Evolutionary conservation across 768 basidiomycete genomes (phyloP).

Genomic region (Megacollybia marginata): DNA sequence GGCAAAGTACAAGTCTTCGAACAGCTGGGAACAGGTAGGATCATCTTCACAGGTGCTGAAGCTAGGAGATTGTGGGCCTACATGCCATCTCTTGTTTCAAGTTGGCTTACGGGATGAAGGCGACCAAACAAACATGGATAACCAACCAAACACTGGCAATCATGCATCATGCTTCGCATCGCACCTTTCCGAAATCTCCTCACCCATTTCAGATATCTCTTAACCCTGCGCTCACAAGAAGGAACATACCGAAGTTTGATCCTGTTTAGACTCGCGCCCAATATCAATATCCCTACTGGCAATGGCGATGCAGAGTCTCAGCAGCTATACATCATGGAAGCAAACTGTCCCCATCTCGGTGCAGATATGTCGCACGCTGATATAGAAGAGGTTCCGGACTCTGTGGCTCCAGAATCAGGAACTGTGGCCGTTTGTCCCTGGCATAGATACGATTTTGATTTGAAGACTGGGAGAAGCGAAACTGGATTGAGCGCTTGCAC

Average conservation of each 20-base stretch:
- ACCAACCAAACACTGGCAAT: too few species aligned
- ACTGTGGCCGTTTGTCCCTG: constrained; percentile 69
- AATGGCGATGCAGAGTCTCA: constrained; percentile 7
- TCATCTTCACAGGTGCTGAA: too few species aligned
- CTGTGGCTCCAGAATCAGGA: constrained; percentile 30
- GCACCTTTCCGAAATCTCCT: constrained; percentile 34
- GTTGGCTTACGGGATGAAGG: too few species aligned
- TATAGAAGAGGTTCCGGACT: constrained; percentile 48
- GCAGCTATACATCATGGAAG: constrained; percentile 75
- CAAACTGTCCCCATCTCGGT: constrained; percentile 73
- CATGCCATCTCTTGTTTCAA: too few species aligned
- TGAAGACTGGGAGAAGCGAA: constrained; percentile 63
- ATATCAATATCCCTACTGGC: constrained; percentile 6
- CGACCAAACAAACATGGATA: too few species aligned
- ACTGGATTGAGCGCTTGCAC: constrained; percentile 66
- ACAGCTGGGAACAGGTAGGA: too few species aligned
- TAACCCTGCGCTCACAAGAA: constrained; percentile 52
- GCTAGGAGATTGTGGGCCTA: too few species aligned
- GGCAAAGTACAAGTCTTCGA: too few species aligned
- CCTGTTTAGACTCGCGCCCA: constrained; percentile 51
- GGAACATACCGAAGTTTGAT: constrained; percentile 57
- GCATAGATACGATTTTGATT: constrained; percentile 75
- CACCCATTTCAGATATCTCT: constrained; percentile 52
- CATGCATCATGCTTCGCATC: constrained; percentile 28
- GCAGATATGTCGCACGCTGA: constrained; percentile 77